Base-by-base conservation (phyloP, 306 rosid genomes). In the Sechiopsis laciniata region DNA sequence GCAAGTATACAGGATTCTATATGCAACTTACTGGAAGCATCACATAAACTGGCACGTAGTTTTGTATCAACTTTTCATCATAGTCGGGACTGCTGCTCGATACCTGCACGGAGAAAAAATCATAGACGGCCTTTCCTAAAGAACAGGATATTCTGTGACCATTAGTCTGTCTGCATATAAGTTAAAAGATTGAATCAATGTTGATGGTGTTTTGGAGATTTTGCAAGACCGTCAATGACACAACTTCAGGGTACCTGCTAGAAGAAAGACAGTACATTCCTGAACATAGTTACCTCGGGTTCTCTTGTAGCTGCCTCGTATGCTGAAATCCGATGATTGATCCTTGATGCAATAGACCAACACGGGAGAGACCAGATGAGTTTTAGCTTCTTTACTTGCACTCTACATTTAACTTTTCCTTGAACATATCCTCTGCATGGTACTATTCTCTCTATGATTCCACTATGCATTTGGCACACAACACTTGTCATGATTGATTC, bases 1-100 rank as follows among this genome's bases (percentile, higher is more conserved):
- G 14, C 12, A 3, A 68, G 56, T 45, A 7, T 68, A 66, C 71
- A 45, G 55, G 40, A 46, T 21, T 66, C 35, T 66, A 54, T n/a
- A 62, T 55, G 73, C 72, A 50, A 87, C 97, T 85, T 87, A 94
- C 96, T 1, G 88, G 98, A 74, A 90, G 98, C 98, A 90, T 93
- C 59, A 90, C 96, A 60, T 81, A 88, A 55, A 90, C 70, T 48
- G 98, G 98, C 42, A 93, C 96, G 75, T 93, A 90, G 78, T 90
- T 90, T 80, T 83, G 78, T 0, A 93, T 81, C 94, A 88, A 81
- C 78, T 83, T 79, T 63, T 83, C 81, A 21, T 80, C 46, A 62
- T 75, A 15, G 37, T 26, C 29, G n/a, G 67, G 56, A 46, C 14
- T 57, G 29, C 71, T 9, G 35, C 48, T 40, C 52, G 72, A 66